Evolutionary conservation across 2,329 filamentous ascomycete genomes (phyloP).

Genomic region (Alternaria arbusti): DNA sequence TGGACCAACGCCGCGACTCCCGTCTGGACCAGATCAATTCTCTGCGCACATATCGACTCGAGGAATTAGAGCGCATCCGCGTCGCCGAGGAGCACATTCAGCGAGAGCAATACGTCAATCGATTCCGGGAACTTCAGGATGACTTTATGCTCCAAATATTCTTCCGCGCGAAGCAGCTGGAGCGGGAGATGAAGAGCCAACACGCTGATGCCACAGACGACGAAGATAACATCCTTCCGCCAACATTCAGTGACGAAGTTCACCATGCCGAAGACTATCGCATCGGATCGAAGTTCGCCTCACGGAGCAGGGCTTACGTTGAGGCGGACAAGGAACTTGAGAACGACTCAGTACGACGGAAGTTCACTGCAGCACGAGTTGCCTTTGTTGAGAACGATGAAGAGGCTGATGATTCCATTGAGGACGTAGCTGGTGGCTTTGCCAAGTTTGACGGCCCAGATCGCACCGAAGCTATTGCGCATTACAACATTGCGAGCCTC

Average conservation of each 20-base stretch:
- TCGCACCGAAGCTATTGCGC: conserved; percentile 50
- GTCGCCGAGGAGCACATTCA: conserved; percentile 44
- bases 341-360: conserved; percentile 33
- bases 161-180: conserved; percentile 47
- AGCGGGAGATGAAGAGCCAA: conserved; percentile 42
- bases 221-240: conserved; percentile 46
- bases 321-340: conserved; percentile 48
- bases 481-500: conserved; percentile 45
- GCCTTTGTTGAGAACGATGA: conserved; percentile 37
- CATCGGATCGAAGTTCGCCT: conserved; percentile 46
- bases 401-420: conserved; percentile 42
- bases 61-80: conserved; percentile 45
- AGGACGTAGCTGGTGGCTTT: conserved; percentile 43
- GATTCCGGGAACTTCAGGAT: conserved; percentile 41
- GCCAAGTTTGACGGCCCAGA: conserved; percentile 51
- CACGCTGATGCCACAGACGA: conserved; percentile 51
- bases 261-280: conserved; percentile 32
- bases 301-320: conserved; percentile 50
- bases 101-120: conserved; percentile 45
- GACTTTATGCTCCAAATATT: conserved; percentile 46
- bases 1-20: conserved; percentile 56
- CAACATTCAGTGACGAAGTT: conserved; percentile 40
- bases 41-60: conserved; percentile 46
- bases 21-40: conserved; percentile 49
- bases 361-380: conserved; percentile 29